phyloP scores from a whole-genome alignment of 176 grass and related monocot genomes.

The Eragrostis curvula region DNA sequence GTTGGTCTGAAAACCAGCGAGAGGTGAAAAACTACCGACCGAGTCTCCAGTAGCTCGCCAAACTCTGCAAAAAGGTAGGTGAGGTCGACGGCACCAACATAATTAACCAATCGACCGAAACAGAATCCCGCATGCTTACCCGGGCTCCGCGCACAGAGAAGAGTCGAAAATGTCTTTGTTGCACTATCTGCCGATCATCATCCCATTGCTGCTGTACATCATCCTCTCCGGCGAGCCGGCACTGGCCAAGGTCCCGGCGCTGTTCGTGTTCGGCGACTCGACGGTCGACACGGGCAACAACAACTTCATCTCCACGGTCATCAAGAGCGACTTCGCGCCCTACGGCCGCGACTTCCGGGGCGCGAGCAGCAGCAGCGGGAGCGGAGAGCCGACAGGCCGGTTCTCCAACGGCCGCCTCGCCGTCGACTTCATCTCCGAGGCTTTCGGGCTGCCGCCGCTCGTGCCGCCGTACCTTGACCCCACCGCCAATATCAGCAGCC shows the following conservation, averaged over 20 bases:
- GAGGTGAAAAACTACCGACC: neutral
- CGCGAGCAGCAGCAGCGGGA: neutral
- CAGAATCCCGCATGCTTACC: neutral
- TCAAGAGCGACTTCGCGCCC: conserved; percentile 75
- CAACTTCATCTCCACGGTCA: conserved; percentile 62
- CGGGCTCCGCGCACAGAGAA: neutral
- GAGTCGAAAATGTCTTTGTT: neutral
- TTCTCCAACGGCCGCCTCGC: conserved; percentile 84
- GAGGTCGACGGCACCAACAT: too few species aligned
- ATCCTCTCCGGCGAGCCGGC: conserved; percentile 22
- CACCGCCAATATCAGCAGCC: conserved; percentile 44
- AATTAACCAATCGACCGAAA: neutral
- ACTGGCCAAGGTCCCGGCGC: conserved; percentile 44
- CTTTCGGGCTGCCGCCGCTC: conserved; percentile 64
- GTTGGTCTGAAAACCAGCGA: conserved; percentile 1
- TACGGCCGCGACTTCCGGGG: conserved; percentile 76
- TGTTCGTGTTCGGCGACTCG: conserved; percentile 93
- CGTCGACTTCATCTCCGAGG: conserved; percentile 85
- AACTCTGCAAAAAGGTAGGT: conserved; percentile 23
- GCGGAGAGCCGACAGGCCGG: conserved; percentile 43
- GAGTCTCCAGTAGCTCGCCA: conserved; percentile 44
- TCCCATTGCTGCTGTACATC: conserved; percentile 26
- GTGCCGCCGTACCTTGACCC: conserved; percentile 80
- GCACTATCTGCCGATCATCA: neutral
- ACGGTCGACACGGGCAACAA: conserved; percentile 92